Evolutionary conservation across 2,329 filamentous ascomycete species (phyloP).

Genomic region (Periconia macrospinosa): DNA sequence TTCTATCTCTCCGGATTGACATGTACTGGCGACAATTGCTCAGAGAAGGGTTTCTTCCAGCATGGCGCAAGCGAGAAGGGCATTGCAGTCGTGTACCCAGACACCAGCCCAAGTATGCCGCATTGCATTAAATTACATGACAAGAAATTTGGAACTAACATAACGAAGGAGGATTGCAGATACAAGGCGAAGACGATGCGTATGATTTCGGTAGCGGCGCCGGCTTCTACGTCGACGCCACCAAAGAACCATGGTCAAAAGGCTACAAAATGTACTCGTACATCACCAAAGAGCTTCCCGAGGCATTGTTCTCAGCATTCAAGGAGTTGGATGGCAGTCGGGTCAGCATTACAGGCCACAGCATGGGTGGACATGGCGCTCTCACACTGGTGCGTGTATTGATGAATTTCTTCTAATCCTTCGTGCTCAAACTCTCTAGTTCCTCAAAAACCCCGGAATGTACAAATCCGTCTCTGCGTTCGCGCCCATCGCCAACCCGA

Average conservation of each 20-base stretch:
- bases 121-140: conserved; percentile 10
- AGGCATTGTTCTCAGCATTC: conserved; percentile 72
- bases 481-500: conserved; percentile 86
- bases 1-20: conserved; percentile 94
- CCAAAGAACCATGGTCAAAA: conserved; percentile 68
- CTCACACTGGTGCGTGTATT: conserved; percentile 66
- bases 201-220: conserved; percentile 94
- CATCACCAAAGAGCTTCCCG: conserved; percentile 84
- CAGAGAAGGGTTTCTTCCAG: conserved; percentile 87
- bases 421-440: conserved; percentile 49
- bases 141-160: conserved; percentile 15
- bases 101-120: conserved; percentile 80
- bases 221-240: conserved; percentile 93
- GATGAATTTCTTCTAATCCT: neutral
- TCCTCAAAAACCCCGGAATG: conserved; percentile 84
- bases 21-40: conserved; percentile 83
- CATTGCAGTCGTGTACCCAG: conserved; percentile 92
- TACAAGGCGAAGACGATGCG: conserved; percentile 80
- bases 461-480: conserved; percentile 91
- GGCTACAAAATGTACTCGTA: conserved; percentile 97
- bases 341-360: conserved; percentile 88
- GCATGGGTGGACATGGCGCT: conserved; percentile 96
- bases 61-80: conserved; percentile 75
- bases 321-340: conserved; percentile 68
- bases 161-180: conserved; percentile 67